Base-by-base conservation (phyloP, 495 filamentous ascomycete genomes). In the Penicillium coffeae region DNA sequence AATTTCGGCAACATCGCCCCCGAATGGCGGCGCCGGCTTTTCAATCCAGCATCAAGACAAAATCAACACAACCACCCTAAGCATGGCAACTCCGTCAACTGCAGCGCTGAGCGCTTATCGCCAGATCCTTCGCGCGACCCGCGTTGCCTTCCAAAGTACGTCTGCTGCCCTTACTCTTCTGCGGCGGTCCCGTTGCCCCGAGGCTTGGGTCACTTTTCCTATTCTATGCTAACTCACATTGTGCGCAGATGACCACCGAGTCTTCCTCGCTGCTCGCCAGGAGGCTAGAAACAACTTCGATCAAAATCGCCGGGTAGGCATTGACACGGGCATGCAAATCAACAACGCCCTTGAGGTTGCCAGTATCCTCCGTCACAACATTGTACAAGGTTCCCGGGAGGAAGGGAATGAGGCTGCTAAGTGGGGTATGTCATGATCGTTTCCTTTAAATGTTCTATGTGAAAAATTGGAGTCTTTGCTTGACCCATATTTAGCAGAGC, bases 341-440 rank as follows among this genome's bases (percentile, higher is more conserved):
- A 71, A 81, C 48, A 82, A 94, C 59, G 94, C 92, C 21, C 73
- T 90, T 47, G 89, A 94, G 43, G 82, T 96, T 19, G 88, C 93
- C 4, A 76, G 74, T 45, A 83, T 97, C 48, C 60, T 98, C 53
- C 73, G 81, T 58, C 74, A 87, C 62, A 97, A 97, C 62, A 73
- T 97, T 9, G 89, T 98, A 2, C 93, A 97, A 60, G 93, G 93
- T 33, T 73, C 75, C 40, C 76, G 77, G 42, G 69, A 69, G 21
- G 62, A 69, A 20, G 66, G 60, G 4, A 68, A 81, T 30, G 81
- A 80, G 16, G 66, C 75, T 30, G 72, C 76, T 19, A 79, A 66
- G 61, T 92, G 84, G 69, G 83, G 86, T 89, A 72, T 47, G 85
- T 71, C 12, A 9, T 10, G 21, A 34, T 34, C 5, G 33, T 37